Conservation (phyloP, 129 eudicot species). For the Flaveria trinervia region DNA sequence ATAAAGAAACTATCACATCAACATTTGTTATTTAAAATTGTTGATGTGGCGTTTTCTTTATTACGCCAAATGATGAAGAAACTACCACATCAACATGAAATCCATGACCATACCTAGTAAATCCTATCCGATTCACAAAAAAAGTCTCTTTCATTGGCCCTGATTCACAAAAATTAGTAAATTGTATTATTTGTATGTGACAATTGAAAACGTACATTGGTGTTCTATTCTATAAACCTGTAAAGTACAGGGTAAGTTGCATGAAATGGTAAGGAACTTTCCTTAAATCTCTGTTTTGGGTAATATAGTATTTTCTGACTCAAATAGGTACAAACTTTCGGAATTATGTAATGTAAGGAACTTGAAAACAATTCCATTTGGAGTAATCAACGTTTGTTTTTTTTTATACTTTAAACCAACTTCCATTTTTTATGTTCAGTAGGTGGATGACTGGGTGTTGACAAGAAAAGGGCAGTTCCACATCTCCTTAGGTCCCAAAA, state of each 20-base stretch:
- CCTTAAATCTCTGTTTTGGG: not conserved
- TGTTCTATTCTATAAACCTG: not conserved
- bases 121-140: not conserved
- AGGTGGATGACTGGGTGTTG: no score
- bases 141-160: not conserved
- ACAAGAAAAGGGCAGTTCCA: not conserved
- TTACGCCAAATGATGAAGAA: not conserved
- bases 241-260: not conserved
- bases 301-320: not conserved
- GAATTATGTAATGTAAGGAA: not conserved
- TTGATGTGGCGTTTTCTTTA: not conserved
- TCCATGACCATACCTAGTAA: no score
- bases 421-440: no score
- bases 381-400: conserved; percentile 10
- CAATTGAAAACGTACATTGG: not conserved
- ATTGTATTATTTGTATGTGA: not conserved
- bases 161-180: not conserved
- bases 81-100: not conserved
- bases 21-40: not conserved
- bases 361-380: not conserved
- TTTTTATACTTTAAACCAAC: not conserved
- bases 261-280: not conserved
- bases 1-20: not conserved
- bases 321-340: not conserved
- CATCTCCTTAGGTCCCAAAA: no score